Percentiles rank a stretch among this genome's conserved stretches.
Evolutionary conservation across 768 basidiomycete genomes (phyloP).

Genomic region (Boletus vinaceobasis): DNA sequence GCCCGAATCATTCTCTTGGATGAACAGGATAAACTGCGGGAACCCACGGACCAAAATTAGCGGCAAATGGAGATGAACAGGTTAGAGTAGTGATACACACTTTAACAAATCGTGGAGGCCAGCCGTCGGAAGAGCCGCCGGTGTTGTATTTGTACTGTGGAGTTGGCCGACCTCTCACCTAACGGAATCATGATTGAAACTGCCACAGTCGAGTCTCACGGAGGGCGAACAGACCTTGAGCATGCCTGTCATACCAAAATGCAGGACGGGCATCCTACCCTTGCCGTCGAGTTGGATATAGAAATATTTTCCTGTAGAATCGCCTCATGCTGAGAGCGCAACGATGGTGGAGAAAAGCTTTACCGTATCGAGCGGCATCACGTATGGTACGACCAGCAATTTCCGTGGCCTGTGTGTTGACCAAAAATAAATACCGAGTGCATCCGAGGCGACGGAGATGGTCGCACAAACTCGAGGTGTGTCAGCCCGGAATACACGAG

Average conservation of each 20-base stretch:
- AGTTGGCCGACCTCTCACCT: constrained; percentile 48
- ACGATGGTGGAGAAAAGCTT: neutral
- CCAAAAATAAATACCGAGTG: constrained; percentile 7
- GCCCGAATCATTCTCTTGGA: constrained; percentile 37
- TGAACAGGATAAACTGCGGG: constrained; percentile 58
- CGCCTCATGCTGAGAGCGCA: neutral
- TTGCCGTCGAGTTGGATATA: constrained; percentile 61
- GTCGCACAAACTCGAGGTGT: constrained; percentile 59
- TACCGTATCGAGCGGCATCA: constrained; percentile 54
- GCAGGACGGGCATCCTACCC: constrained; percentile 64
- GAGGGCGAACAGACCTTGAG: constrained; percentile 45
- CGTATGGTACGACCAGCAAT: constrained; percentile 47
- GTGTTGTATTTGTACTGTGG: constrained; percentile 49
- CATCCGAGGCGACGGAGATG: neutral
- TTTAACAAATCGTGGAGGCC: constrained; percentile 71
- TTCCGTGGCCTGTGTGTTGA: constrained; percentile 45
- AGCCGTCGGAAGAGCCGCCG: constrained; percentile 40
- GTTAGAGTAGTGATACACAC: constrained; percentile 24
- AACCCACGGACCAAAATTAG: neutral
- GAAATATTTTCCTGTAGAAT: constrained; percentile 53
- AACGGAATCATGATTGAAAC: neutral
- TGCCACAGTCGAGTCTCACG: neutral
- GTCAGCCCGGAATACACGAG: constrained; percentile 61
- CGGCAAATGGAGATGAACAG: neutral
- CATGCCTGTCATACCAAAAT: constrained; percentile 89